phyloP scores from a whole-genome alignment of 495 filamentous ascomycete species.

The Pyrenopolyporus hunteri region DNA sequence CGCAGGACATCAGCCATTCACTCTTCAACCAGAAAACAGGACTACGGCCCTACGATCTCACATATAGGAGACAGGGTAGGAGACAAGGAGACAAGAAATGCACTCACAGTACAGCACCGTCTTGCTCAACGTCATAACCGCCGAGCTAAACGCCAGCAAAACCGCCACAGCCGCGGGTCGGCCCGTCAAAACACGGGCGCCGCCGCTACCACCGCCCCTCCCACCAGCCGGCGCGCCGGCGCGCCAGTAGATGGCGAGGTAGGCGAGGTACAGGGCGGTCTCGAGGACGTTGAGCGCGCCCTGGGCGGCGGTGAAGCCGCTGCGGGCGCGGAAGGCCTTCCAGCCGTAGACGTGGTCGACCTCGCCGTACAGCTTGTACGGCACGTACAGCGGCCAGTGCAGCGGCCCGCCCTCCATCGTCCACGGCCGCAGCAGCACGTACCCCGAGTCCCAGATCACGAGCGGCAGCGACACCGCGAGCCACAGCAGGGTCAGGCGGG shows the following conservation, averaged over 20 bases:
- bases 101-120: conserved; percentile 82
- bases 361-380: conserved; percentile 80
- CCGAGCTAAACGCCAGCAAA: conserved; percentile 69
- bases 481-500: conserved; percentile 71
- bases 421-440: conserved; percentile 81
- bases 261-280: conserved; percentile 70
- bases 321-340: conserved; percentile 71
- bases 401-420: conserved; percentile 80
- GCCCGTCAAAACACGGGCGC: conserved; percentile 57
- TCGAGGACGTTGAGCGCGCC: conserved; percentile 75
- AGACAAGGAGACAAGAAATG: background rate
- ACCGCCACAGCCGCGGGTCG: conserved; percentile 66
- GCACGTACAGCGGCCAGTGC: conserved; percentile 77
- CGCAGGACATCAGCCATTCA: too few species aligned
- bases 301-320: conserved; percentile 85
- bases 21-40: too few species aligned
- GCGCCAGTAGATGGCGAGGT: conserved; percentile 65
- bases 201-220: too few species aligned
- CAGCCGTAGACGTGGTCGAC: conserved; percentile 87
- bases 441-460: conserved; percentile 82
- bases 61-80: background rate
- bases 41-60: too few species aligned
- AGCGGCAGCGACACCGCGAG: conserved; percentile 78
- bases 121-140: conserved; percentile 86
- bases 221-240: conserved; percentile 47